Conservation (phyloP, 2,329 filamentous ascomycete genomes). For the Aspergillus floridensis region DNA sequence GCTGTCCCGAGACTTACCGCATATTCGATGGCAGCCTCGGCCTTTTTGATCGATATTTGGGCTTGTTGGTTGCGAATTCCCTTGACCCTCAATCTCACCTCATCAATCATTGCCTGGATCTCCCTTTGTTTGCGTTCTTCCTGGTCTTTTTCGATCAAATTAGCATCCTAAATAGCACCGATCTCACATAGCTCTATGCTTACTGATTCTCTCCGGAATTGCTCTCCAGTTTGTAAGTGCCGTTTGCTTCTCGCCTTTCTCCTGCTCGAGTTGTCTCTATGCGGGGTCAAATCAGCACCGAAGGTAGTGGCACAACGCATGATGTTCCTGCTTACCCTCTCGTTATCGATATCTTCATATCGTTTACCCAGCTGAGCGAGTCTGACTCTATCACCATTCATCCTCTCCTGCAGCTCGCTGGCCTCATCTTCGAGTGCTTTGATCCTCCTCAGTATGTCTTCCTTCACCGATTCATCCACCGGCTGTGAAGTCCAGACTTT, state of each 20-base stretch:
- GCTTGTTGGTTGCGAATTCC: slow-evolving; percentile 57
- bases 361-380: slow-evolving; percentile 24
- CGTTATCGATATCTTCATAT: slow-evolving; percentile 27
- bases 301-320: not conserved
- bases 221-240: slow-evolving; percentile 63
- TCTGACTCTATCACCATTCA: slow-evolving; percentile 30
- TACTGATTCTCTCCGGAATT: slow-evolving; percentile 70
- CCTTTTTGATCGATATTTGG: slow-evolving; percentile 55
- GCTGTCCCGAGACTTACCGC: slow-evolving; percentile 42
- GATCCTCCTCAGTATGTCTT: slow-evolving; percentile 56
- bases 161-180: slow-evolving; percentile 19
- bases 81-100: slow-evolving; percentile 49
- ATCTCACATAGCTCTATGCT: slow-evolving; percentile 28
- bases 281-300: not conserved
- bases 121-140: slow-evolving; percentile 48
- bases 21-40: slow-evolving; percentile 55
- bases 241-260: slow-evolving; percentile 68
- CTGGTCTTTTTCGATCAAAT: slow-evolving; percentile 37
- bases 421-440: slow-evolving; percentile 45
- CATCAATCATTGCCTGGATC: slow-evolving; percentile 39
- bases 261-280: slow-evolving; percentile 41
- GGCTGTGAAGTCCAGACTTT: slow-evolving; percentile 74
- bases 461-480: slow-evolving; percentile 60
- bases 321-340: slow-evolving; percentile 41
- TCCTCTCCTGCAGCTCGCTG: slow-evolving; percentile 26